Evolutionary conservation across 192 early-diverging fungal genomes (phyloP).

Genomic region (Powellomyces hirtus): DNA sequence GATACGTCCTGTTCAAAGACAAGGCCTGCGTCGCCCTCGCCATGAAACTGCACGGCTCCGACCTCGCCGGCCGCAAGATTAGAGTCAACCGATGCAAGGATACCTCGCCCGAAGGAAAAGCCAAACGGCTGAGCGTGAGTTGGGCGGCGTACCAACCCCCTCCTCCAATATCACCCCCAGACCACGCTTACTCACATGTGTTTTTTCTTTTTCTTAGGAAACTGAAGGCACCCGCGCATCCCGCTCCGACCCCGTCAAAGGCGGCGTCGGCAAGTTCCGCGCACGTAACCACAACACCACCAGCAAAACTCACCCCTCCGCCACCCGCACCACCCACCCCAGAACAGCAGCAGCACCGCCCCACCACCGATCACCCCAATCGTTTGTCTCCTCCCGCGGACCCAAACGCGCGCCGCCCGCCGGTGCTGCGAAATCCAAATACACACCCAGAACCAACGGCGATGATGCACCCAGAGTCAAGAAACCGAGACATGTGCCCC

Average conservation of each 20-base stretch:
- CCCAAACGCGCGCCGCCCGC: too few relatives aligned
- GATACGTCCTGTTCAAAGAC: constrained; percentile 85
- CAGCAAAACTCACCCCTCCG: too few relatives aligned
- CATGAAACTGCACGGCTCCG: constrained; percentile 71
- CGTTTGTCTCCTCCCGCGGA: too few relatives aligned
- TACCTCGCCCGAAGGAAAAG: constrained; percentile 10
- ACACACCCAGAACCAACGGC: too few relatives aligned
- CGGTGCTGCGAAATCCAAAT: too few relatives aligned
- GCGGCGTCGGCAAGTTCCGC: constrained; percentile 1
- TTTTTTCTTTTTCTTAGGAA: background rate
- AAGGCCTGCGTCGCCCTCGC: constrained; percentile 73
- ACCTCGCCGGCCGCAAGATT: constrained; percentile 63
- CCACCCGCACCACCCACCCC: too few relatives aligned
- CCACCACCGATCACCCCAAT: too few relatives aligned
- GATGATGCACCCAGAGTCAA: too few relatives aligned
- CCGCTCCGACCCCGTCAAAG: constrained; percentile 4
- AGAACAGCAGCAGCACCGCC: too few relatives aligned
- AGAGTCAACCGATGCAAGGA: constrained; percentile 43
- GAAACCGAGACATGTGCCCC: too few relatives aligned
- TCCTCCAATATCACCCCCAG: background rate
- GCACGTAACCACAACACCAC: background rate
- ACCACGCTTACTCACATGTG: background rate
- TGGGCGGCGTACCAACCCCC: background rate
- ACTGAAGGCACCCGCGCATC: background rate
- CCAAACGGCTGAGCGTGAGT: constrained; percentile 5